phyloP scores from a whole-genome alignment of 306 rosid species.

The Erythrophleum fordii region DNA sequence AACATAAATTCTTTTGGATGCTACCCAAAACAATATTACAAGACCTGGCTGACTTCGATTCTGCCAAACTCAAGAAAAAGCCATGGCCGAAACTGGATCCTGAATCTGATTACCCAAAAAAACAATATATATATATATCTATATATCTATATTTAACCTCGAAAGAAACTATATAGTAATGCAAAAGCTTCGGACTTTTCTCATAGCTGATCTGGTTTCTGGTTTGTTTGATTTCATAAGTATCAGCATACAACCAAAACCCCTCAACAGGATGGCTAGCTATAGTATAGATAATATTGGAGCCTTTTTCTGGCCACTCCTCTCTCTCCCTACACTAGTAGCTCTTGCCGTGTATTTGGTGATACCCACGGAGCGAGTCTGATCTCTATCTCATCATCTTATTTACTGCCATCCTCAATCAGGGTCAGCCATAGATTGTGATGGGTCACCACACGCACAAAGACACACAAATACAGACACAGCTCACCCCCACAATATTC shows the following conservation, averaged over 20 bases:
- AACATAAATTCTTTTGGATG: constrained; percentile 62
- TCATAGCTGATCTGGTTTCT: constrained; percentile 51
- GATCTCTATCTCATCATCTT: constrained; percentile 54
- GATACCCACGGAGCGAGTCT: background rate
- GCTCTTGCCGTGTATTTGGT: constrained; percentile 46
- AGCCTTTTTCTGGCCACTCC: constrained; percentile 13
- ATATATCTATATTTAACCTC: constrained; percentile 32
- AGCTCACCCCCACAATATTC: constrained; percentile 47
- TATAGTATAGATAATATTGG: constrained; percentile 10
- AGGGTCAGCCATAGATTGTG: constrained; percentile 73
- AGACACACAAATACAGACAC: constrained; percentile 49
- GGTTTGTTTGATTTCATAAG: constrained; percentile 59
- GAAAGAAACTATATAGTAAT: constrained; percentile 40
- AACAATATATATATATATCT: background rate
- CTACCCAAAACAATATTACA: constrained; percentile 44
- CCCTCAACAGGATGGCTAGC: background rate
- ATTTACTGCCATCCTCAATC: constrained; percentile 56
- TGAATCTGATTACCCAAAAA: constrained; percentile 48
- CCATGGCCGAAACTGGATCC: constrained; percentile 53
- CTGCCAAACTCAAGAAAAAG: constrained; percentile 77
- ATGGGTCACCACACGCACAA: constrained; percentile 70
- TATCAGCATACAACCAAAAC: constrained; percentile 64
- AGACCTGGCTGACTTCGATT: constrained; percentile 45
- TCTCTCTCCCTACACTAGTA: constrained; percentile 21
- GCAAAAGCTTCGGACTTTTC: constrained; percentile 43